phyloP scores from a whole-genome alignment of 2,329 filamentous ascomycete genomes.

The Ophioceras dolichostomum region DNA sequence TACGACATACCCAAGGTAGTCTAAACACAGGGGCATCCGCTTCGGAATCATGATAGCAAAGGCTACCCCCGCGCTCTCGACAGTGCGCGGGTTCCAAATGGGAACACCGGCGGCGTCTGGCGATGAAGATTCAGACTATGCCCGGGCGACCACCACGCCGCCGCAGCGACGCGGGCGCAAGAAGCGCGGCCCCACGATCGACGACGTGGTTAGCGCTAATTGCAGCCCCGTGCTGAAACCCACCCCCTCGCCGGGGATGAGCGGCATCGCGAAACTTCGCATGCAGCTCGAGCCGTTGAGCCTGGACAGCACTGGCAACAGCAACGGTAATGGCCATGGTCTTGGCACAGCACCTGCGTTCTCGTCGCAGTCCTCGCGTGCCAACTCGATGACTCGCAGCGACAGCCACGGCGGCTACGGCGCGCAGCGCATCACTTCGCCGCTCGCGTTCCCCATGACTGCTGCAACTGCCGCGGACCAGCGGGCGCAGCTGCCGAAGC shows the following conservation, averaged over 20 bases:
- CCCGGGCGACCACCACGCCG: conserved; percentile 14
- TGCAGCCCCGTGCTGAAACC: conserved; percentile 47
- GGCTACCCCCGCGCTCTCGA: conserved; percentile 36
- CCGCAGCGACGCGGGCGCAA: conserved; percentile 21
- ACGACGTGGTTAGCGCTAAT: conserved; percentile 49
- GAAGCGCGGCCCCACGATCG: conserved; percentile 26
- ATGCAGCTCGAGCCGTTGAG: conserved; percentile 69
- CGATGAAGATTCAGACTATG: conserved; percentile 45
- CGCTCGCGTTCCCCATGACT: conserved; percentile 5
- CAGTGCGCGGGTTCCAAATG: conserved; percentile 40
- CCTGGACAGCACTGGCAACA: conserved; percentile 37
- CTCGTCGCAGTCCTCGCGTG: conserved; percentile 37
- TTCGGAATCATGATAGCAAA: conserved; percentile 29
- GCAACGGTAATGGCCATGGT: too few species aligned
- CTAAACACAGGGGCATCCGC: too few species aligned
- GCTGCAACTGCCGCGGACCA: neutral
- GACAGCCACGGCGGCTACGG: conserved; percentile 31
- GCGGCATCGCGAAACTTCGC: conserved; percentile 74
- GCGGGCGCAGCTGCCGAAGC: neutral
- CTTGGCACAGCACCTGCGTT: conserved; percentile 37
- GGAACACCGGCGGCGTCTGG: conserved; percentile 40
- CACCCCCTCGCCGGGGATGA: conserved; percentile 42
- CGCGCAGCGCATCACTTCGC: conserved; percentile 17
- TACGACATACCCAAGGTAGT: too few species aligned
- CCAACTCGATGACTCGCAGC: conserved; percentile 37